Evolutionary conservation across 2,329 filamentous ascomycete species (phyloP).

Genomic region (Coniella vitis): DNA sequence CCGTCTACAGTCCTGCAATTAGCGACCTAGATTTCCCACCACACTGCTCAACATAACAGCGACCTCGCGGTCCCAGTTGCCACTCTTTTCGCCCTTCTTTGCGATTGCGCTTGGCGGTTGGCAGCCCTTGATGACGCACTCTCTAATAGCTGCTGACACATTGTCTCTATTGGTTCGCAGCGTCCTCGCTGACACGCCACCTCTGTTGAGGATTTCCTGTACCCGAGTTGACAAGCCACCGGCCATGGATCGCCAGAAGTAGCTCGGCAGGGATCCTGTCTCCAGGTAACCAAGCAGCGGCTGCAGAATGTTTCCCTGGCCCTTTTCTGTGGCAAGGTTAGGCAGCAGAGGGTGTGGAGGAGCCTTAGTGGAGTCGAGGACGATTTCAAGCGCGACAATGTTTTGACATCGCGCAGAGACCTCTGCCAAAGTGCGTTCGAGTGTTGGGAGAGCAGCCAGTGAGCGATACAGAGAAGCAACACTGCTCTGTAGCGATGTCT

Average conservation of each 20-base stretch:
- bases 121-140: constrained; percentile 75
- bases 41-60: constrained; percentile 92
- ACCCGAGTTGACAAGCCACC: constrained; percentile 69
- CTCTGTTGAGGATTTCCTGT: constrained; percentile 75
- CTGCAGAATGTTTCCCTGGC: constrained; percentile 53
- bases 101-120: constrained; percentile 54
- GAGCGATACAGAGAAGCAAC: constrained; percentile 68
- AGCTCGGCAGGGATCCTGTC: constrained; percentile 77
- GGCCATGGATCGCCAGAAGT: constrained; percentile 90
- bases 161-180: constrained; percentile 67
- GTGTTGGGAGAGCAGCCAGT: constrained; percentile 69
- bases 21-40: constrained; percentile 49
- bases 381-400: constrained; percentile 75
- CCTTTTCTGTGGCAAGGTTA: constrained; percentile 24
- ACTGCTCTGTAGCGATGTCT: constrained; percentile 72
- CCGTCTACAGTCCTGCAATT: neutral
- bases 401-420: constrained; percentile 83
- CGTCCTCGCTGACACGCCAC: constrained; percentile 77
- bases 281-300: constrained; percentile 73
- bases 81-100: constrained; percentile 36
- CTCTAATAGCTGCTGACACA: constrained; percentile 70
- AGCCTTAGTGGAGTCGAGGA: constrained; percentile 62
- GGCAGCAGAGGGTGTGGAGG: constrained; percentile 62
- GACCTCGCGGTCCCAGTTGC: constrained; percentile 80
- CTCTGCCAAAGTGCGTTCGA: constrained; percentile 77